phyloP scores from a whole-genome alignment of 202 grass and related monocot species.

The Musa balbisiana region DNA sequence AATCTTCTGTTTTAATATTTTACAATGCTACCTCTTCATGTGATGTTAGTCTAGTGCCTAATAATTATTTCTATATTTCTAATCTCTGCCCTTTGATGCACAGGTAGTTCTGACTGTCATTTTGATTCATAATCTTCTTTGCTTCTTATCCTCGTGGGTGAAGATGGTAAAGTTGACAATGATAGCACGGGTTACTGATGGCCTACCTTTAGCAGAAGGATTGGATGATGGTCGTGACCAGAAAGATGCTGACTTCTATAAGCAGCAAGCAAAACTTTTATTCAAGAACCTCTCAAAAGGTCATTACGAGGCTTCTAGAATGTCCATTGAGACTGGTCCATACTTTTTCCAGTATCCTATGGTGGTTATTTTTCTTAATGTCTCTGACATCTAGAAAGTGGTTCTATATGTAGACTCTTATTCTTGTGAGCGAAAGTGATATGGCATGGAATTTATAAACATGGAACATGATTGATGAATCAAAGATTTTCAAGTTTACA shows the following conservation, averaged over 20 bases:
- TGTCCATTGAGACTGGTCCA: slow-evolving; percentile 92
- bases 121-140: not conserved
- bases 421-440: not conserved
- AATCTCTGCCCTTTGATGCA: not conserved
- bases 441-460: not conserved
- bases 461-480: too few species aligned
- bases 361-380: not conserved
- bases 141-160: not conserved
- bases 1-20: too few species aligned
- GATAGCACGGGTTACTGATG: slow-evolving; percentile 94
- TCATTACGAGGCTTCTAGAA: slow-evolving; percentile 81
- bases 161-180: slow-evolving; percentile 99
- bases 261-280: slow-evolving; percentile 95
- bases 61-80: too few species aligned
- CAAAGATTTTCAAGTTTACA: too few species aligned
- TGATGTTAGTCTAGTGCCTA: too few species aligned
- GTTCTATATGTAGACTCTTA: not conserved
- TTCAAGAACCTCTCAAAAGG: slow-evolving; percentile 98
- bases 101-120: not conserved
- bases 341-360: slow-evolving; percentile 95
- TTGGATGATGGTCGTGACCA: slow-evolving; percentile 82
- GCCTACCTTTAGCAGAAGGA: slow-evolving; percentile 88
- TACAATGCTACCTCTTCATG: too few species aligned
- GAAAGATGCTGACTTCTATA: slow-evolving; percentile 86
- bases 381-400: not conserved